Conservation (phyloP, 208 protist species). For the Trypanosoma boissoni region DNA sequence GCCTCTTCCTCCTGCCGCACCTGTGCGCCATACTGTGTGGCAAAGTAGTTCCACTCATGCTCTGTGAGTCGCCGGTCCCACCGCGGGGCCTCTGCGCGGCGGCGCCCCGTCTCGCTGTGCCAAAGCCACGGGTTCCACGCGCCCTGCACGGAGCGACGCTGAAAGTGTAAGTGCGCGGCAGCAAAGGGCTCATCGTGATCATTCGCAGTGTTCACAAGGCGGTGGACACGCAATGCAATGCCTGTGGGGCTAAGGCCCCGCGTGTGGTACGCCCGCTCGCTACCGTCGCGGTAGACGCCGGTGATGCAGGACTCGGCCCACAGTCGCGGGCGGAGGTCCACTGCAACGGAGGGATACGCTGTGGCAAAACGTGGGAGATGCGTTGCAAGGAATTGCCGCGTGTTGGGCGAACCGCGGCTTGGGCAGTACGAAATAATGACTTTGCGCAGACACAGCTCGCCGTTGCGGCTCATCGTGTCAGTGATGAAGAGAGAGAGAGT, state of each 20-base stretch:
- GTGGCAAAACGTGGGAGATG: constrained; percentile 68
- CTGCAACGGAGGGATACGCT: constrained; percentile 67
- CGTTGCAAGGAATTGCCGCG: constrained; percentile 73
- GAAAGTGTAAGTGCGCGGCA: constrained; percentile 54
- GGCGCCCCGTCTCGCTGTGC: constrained; percentile 53
- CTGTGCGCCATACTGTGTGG: constrained; percentile 67
- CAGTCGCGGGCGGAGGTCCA: constrained; percentile 72
- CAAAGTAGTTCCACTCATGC: constrained; percentile 79
- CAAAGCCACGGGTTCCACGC: constrained; percentile 84
- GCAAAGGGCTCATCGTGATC: constrained; percentile 65
- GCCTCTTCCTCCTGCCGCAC: constrained; percentile 76
- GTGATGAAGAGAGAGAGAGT: too few relatives aligned
- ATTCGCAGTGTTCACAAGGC: constrained; percentile 77
- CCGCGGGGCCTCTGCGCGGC: constrained; percentile 27
- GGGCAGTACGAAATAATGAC: constrained; percentile 82
- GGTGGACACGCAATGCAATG: constrained; percentile 63
- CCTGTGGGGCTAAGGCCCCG: constrained; percentile 67
- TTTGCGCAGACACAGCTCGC: constrained; percentile 74
- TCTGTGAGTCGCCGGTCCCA: constrained; percentile 76
- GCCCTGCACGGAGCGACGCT: constrained; percentile 73
- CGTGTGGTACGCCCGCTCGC: constrained; percentile 55
- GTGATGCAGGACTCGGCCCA: constrained; percentile 79
- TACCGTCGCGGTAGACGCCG: constrained; percentile 82
- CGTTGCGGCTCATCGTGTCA: constrained; percentile 79
- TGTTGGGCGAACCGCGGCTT: constrained; percentile 54